Conservation (phyloP, 768 basidiomycete species). For the Pisolithus marmoratus region DNA sequence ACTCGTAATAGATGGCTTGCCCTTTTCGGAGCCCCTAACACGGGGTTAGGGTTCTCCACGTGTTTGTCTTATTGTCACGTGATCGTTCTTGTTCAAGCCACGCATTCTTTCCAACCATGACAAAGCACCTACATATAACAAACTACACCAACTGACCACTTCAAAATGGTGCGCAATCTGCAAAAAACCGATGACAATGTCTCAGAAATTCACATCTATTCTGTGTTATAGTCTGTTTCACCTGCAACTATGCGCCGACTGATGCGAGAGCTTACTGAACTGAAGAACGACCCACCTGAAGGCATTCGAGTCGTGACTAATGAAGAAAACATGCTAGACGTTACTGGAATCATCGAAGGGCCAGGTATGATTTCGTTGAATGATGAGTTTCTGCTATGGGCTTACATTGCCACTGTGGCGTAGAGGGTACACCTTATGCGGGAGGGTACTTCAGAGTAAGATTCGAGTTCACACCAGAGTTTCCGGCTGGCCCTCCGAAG, state of each 20-base stretch:
- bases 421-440: constrained; percentile 64
- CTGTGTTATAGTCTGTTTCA: constrained; percentile 30
- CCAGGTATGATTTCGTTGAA: constrained; percentile 55
- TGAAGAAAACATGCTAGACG: constrained; percentile 85
- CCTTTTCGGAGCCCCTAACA: constrained; percentile 1
- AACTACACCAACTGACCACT: constrained; percentile 4
- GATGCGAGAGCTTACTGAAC: constrained; percentile 79
- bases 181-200: background rate
- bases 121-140: constrained; percentile 8
- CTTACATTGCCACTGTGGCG: constrained; percentile 8
- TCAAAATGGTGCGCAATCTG: constrained; percentile 18
- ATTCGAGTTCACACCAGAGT: constrained; percentile 91
- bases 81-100: constrained; percentile 8
- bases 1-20: background rate
- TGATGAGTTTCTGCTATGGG: background rate
- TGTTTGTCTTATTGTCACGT: background rate
- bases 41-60: constrained; percentile 7
- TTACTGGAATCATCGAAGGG: constrained; percentile 85
- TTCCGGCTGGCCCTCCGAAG: constrained; percentile 90
- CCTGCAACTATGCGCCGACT: constrained; percentile 73
- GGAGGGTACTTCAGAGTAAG: constrained; percentile 70
- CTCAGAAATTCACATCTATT: background rate
- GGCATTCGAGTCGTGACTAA: constrained; percentile 84
- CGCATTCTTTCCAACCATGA: constrained; percentile 18
- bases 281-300: constrained; percentile 80